phyloP scores from a whole-genome alignment of 2,329 filamentous ascomycete genomes.

The Ophiostoma ulmi region DNA sequence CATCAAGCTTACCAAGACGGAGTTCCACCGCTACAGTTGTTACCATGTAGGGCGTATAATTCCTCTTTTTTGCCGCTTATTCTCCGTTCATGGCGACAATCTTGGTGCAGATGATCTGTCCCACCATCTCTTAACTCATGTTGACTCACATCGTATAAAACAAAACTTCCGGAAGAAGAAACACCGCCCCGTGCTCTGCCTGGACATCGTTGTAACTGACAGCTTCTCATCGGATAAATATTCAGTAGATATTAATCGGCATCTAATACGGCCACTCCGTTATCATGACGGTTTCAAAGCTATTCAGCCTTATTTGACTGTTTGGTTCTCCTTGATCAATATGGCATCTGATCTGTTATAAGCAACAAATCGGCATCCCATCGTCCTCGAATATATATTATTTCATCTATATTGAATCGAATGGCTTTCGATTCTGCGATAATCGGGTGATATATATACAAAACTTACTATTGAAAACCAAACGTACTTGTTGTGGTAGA shows the following conservation, averaged over 20 bases:
- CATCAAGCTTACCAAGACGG: background rate
- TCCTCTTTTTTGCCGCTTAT: background rate
- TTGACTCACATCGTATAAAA: background rate
- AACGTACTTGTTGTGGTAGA: no score
- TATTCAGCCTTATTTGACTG: background rate
- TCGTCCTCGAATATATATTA: background rate
- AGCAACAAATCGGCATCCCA: background rate
- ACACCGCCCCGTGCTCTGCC: background rate
- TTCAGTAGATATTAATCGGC: background rate
- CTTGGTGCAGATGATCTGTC: background rate
- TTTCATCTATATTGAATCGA: no score
- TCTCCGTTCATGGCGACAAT: background rate
- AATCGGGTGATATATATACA: no score
- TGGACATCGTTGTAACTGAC: background rate
- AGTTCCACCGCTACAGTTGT: background rate
- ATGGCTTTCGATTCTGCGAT: no score
- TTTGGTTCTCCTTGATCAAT: background rate
- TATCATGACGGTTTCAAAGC: background rate
- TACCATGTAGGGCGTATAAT: background rate
- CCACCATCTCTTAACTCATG: background rate
- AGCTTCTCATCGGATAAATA: background rate
- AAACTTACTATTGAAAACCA: no score
- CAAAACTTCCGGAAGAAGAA: slow-evolving; percentile 18
- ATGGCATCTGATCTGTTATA: background rate
- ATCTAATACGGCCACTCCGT: background rate